Percentiles rank a stretch among this genome's conserved stretches.
phyloP scores from a whole-genome alignment of 2,329 filamentous ascomycete species.

The Sclerotinia nivalis region DNA sequence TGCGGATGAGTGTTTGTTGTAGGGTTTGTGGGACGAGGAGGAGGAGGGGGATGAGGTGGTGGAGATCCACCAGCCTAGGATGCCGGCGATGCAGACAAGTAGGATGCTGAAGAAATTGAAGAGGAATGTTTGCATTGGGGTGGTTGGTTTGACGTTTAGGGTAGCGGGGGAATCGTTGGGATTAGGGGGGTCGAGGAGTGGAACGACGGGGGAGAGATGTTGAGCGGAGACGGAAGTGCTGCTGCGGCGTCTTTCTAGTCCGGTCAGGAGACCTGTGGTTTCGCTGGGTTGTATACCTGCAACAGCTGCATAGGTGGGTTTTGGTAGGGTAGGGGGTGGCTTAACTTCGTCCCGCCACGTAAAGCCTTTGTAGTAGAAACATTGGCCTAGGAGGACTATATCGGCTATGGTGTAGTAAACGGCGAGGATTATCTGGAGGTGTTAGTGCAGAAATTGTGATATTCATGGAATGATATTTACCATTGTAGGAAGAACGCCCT shows the following conservation, averaged over 20 bases:
- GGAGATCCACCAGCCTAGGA: conserved; percentile 82
- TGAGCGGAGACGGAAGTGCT: conserved; percentile 61
- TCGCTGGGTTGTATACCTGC: conserved; percentile 46
- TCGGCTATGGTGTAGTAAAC: conserved; percentile 93
- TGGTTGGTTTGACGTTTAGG: conserved; percentile 48
- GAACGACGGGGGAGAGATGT: conserved; percentile 79
- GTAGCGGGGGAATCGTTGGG: conserved; percentile 46
- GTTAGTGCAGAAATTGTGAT: conserved; percentile 12
- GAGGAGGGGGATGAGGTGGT: conserved; percentile 44
- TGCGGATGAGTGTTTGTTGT: conserved; percentile 35
- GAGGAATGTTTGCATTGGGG: conserved; percentile 56
- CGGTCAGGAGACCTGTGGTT: conserved; percentile 53
- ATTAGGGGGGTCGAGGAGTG: conserved; percentile 61
- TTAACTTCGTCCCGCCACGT: conserved; percentile 59
- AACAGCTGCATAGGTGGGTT: conserved; percentile 30
- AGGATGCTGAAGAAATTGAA: conserved; percentile 77
- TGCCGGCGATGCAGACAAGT: conserved; percentile 80
- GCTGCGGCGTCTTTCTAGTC: conserved; percentile 50
- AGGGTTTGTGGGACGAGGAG: conserved; percentile 28
- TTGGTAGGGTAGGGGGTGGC: conserved; percentile 46
- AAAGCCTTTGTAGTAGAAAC: conserved; percentile 94
- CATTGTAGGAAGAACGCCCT: conserved; percentile 94
- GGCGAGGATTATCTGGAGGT: conserved; percentile 72
- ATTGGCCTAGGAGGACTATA: conserved; percentile 82
- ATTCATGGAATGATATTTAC: conserved; percentile 44